Percentiles rank a stretch among this genome's conserved stretches.
Conservation (phyloP, 2,329 filamentous ascomycete species). For the Arthroderma sp. region DNA sequence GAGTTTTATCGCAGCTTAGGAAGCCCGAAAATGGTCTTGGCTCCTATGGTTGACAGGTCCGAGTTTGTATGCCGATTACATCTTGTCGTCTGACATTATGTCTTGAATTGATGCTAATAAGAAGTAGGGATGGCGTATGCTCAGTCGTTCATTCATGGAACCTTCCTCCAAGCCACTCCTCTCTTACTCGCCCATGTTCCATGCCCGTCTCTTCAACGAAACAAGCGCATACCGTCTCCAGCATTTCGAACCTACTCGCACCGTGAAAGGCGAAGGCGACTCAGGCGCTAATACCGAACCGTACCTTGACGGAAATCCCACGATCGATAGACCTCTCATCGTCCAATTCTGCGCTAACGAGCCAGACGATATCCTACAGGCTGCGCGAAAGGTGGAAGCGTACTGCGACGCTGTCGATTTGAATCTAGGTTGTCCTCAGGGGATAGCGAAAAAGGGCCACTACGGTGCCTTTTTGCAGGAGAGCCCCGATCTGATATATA, state of each 20-base stretch:
- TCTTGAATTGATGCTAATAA: neutral
- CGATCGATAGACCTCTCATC: slow-evolving; percentile 74
- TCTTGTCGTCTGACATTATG: slow-evolving; percentile 7
- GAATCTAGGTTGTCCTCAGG: slow-evolving; percentile 91
- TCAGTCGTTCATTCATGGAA: slow-evolving; percentile 82
- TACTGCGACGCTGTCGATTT: slow-evolving; percentile 93
- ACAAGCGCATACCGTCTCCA: slow-evolving; percentile 60
- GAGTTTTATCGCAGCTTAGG: slow-evolving; percentile 94
- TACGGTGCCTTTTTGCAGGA: slow-evolving; percentile 95
- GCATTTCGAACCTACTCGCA: slow-evolving; percentile 60
- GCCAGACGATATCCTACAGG: slow-evolving; percentile 38
- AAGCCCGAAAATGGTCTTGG: slow-evolving; percentile 77
- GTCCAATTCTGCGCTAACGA: slow-evolving; percentile 74
- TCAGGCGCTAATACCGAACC: slow-evolving; percentile 8
- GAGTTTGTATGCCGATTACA: slow-evolving; percentile 61
- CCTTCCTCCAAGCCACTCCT: slow-evolving; percentile 53
- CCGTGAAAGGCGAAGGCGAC: slow-evolving; percentile 4
- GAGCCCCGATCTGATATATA: slow-evolving; percentile 68
- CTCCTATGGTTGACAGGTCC: slow-evolving; percentile 96
- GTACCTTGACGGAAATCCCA: slow-evolving; percentile 77
- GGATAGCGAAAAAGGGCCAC: slow-evolving; percentile 77
- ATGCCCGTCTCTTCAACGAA: slow-evolving; percentile 76
- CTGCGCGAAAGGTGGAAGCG: slow-evolving; percentile 64
- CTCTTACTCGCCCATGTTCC: slow-evolving; percentile 92
- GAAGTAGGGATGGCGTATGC: slow-evolving; percentile 87